phyloP scores from a whole-genome alignment of 208 protist genomes.

The Naegleria gruberi region DNA sequence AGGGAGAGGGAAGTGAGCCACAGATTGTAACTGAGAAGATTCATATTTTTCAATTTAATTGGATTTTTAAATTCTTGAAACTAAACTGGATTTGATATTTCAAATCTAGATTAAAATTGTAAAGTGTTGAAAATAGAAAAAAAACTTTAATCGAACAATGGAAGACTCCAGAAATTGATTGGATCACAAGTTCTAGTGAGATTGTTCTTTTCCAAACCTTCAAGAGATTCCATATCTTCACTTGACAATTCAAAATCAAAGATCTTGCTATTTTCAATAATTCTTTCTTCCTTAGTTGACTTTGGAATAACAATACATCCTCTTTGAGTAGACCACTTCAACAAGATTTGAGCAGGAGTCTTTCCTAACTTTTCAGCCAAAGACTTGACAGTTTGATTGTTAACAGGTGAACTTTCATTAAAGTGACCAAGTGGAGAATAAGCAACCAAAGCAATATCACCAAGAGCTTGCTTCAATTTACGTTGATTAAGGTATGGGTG shows the following conservation, averaged over 20 bases:
- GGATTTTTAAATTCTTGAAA: too few relatives aligned
- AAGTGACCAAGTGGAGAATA: neutral
- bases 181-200: neutral
- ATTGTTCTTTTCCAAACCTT: neutral
- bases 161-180: neutral
- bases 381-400: neutral
- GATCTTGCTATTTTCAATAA: neutral
- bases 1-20: neutral
- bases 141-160: neutral
- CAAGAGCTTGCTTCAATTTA: neutral
- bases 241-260: constrained; percentile 9
- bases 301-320: constrained; percentile 71
- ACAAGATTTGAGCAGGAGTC: constrained; percentile 54
- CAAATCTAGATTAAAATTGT: too few relatives aligned
- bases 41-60: neutral
- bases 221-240: neutral
- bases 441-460: neutral
- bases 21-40: neutral
- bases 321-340: constrained; percentile 57
- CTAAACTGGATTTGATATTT: too few relatives aligned
- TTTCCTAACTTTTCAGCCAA: constrained; percentile 24
- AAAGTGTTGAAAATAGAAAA: too few relatives aligned
- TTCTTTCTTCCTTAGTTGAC: constrained; percentile 42
- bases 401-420: neutral
- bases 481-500: neutral